These are phyloP conservation scores for Gastrodia elata DNA, from an alignment of 106 monocot genomes.

Conservation along the genomic window DNA sequence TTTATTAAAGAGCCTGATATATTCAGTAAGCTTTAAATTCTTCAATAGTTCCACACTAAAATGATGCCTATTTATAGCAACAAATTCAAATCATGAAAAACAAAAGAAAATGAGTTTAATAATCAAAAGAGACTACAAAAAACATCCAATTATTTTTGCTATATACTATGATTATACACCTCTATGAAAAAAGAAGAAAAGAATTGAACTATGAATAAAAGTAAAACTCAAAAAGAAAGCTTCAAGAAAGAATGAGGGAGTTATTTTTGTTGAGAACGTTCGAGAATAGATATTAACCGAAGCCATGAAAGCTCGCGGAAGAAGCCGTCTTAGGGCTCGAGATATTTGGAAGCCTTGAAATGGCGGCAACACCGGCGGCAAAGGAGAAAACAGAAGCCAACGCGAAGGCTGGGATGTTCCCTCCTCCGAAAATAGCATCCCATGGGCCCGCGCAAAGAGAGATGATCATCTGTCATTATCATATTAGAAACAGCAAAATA, in stretches of 20 bases:
- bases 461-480: slow-evolving; percentile 82
- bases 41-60: too few relatives aligned
- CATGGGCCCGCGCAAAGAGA: slow-evolving; percentile 89
- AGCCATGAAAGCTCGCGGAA: slow-evolving; percentile 75
- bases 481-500: too few relatives aligned
- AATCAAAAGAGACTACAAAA: too few relatives aligned
- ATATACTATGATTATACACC: too few relatives aligned
- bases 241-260: background rate
- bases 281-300: slow-evolving; percentile 62
- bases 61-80: too few relatives aligned
- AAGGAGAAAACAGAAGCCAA: slow-evolving; percentile 65
- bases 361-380: slow-evolving; percentile 41
- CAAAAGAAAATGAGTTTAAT: too few relatives aligned
- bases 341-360: slow-evolving; percentile 53
- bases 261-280: background rate
- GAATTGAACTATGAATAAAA: too few relatives aligned
- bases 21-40: too few relatives aligned
- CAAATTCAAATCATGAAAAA: too few relatives aligned
- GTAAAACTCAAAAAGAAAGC: background rate
- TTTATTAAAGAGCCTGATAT: too few relatives aligned
- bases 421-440: slow-evolving; percentile 95
- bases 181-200: too few relatives aligned
- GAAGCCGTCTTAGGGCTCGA: slow-evolving; percentile 36
- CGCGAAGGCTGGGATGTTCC: slow-evolving; percentile 89
- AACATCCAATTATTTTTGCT: too few relatives aligned